Evolutionary conservation across 805 yeast genomes (phyloP), one percentile per base, ranked within the genome.

Genomic region (Teunomyces lycoperdinae): DNA sequence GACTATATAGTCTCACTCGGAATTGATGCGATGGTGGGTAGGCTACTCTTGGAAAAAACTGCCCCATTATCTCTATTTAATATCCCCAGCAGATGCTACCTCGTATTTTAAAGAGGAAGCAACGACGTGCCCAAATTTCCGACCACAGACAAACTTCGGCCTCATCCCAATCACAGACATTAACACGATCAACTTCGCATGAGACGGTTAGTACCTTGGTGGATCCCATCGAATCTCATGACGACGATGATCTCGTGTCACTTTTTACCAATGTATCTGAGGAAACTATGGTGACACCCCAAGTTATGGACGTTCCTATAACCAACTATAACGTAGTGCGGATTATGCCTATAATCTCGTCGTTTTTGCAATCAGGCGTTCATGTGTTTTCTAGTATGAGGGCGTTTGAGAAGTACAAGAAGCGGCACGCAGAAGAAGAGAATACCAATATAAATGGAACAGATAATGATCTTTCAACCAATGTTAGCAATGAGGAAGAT

Each of bases 311-410:
- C 4, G 29, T 49, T 4, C 48, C 51, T 8, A 38, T 53, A 3
- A 24, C 51, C 8, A 42, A 26, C 16, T 60, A 50, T 44, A 50
- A 43, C 11, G 31, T 32, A 26, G 34, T 46, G 6, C 46, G 51
- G 33, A 50, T 48, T 27, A 47, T 57, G 29, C 62, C 61, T 14
- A 50, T 61, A 9, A 55, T 56, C 11, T 56, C 60, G 28, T 48
- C 58, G 8, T 55, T 56, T 43, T 47, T 60, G 32, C 61, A 56
- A 11, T 55, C 50, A 14, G 64, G 62, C 3, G 61, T 53, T 11
- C 48, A 41, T 42, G 49, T 57, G 10, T 58, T 57, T 41, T 27
- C 43, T n/a, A 51, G 56, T 2, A 26, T 41, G 44, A 43, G 43
- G 20, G 45, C 50, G 26, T 48, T 52, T 39, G 46, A 44, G 20